Base-by-base conservation (phyloP, 2,329 filamentous ascomycete species). In the Alternaria viburni region DNA sequence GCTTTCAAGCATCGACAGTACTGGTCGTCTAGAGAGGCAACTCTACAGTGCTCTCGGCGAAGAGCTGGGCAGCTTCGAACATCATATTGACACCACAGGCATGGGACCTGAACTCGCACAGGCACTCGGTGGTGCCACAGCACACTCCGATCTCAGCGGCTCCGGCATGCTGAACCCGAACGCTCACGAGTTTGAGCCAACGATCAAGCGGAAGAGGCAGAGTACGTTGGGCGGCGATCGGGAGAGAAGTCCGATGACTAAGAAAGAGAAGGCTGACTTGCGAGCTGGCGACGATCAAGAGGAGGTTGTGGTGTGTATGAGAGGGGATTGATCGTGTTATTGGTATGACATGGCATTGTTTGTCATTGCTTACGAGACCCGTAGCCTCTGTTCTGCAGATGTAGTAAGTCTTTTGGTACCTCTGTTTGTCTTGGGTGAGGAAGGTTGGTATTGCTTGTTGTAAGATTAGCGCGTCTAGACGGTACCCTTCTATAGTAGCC, bases 41-140 rank as follows among this genome's bases (percentile, higher is more conserved):
- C 61, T 77, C 3, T 77, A 68, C 54, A 75, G 69, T 64, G 76
- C 77, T 13, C 57, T 79, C 7, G 76, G 76, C 1, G 76, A 77
- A 6, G 75, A 76, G 44, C 57, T 77, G 4, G 67, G 66, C n/a
- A 64, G 66, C 28, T 74, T 76, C 15, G 65, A 76, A 17, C 61
- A 67, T 4, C 60, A 63, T 9, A 54, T 66, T 9, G 54, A 69
- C 11, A 49, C 57, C 8, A 57, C 52, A 15, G 51, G 55, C 12
- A 68, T 70, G 64, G 64, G 63, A 12, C 57, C 62, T n/a, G 70
- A 73, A 41, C 58, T 66, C 19, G 59, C 64, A 28, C 60, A 65
- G 3, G 58, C 64, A 17, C 17, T 69, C 2, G 49, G 62, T 10
- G 54, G 51, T 5, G 30, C 26, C n/a, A 15, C 30, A 6, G 36